A percentile compares a stretch with the other conserved stretches of the same genome.
phyloP scores from a whole-genome alignment of 345 rosid genomes.

The Eucalyptus melliodora region DNA sequence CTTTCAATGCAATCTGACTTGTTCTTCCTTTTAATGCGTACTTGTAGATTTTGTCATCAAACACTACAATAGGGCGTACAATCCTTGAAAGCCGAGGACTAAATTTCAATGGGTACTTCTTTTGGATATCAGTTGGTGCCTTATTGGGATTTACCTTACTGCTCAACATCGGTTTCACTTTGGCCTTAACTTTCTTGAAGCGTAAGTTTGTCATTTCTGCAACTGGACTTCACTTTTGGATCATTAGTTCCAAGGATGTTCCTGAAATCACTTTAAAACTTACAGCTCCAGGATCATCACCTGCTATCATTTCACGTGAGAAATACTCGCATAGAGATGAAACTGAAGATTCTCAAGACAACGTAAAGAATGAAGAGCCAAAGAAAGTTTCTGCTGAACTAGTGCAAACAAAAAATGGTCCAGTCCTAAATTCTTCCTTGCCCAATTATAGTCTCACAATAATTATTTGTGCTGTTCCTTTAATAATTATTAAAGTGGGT shows the following conservation, averaged over 20 bases:
- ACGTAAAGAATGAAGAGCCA: neutral
- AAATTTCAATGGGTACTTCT: slow-evolving; percentile 31
- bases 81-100: slow-evolving; percentile 51
- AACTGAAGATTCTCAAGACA: slow-evolving; percentile 10
- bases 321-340: slow-evolving; percentile 33
- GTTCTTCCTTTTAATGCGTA: neutral
- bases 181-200: slow-evolving; percentile 59
- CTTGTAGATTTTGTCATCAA: slow-evolving; percentile 8
- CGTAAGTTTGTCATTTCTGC: slow-evolving; percentile 18
- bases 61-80: slow-evolving; percentile 39
- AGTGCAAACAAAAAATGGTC: slow-evolving; percentile 10
- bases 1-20: neutral
- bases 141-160: slow-evolving; percentile 38
- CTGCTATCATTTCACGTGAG: slow-evolving; percentile 51
- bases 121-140: slow-evolving; percentile 59
- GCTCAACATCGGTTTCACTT: slow-evolving; percentile 45
- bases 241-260: neutral
- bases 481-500: neutral
- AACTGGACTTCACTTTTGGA: neutral
- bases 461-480: neutral
- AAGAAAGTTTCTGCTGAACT: neutral
- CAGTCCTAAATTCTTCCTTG: neutral
- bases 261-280: neutral
- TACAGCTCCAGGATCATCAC: slow-evolving; percentile 65
- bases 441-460: neutral